Conservation (phyloP, 73 alveolate species). For the Stentor roeselii region DNA sequence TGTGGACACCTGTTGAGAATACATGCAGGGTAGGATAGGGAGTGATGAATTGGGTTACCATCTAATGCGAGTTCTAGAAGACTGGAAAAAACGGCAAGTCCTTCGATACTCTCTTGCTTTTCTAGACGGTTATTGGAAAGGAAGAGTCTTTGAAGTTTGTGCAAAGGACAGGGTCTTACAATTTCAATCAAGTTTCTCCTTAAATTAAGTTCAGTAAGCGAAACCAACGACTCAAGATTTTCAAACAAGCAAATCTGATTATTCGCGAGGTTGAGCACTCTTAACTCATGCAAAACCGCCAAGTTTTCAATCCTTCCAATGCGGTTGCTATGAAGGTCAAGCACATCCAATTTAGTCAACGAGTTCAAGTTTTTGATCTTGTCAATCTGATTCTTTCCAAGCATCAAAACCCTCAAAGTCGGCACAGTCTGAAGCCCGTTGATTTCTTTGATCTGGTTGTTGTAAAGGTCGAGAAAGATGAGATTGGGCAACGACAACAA, state of each 20-base stretch:
- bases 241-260: conserved; percentile 72
- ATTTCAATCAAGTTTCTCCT: conserved; percentile 75
- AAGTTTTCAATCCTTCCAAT: conserved; percentile 83
- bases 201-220: conserved; percentile 76
- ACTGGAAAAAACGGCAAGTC: conserved; percentile 56
- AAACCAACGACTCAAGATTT: conserved; percentile 63
- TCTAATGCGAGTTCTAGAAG: conserved; percentile 79
- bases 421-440: conserved; percentile 82
- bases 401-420: conserved; percentile 77
- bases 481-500: conserved; percentile 82
- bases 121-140: conserved; percentile 80
- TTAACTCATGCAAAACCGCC: conserved; percentile 59
- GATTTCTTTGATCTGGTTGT: conserved; percentile 79
- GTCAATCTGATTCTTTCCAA: conserved; percentile 79
- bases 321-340: conserved; percentile 86
- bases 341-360: conserved; percentile 86
- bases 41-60: conserved; percentile 73
- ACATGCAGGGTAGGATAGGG: conserved; percentile 56
- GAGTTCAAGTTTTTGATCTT: conserved; percentile 75
- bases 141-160: conserved; percentile 71
- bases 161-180: conserved; percentile 59
- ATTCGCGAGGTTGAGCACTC: conserved; percentile 87
- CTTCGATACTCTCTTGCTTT: conserved; percentile 65
- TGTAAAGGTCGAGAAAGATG: conserved; percentile 80
- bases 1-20: conserved; percentile 54